phyloP scores from a whole-genome alignment of 75 land plant genomes.

The Isoetes taiwanensis region DNA sequence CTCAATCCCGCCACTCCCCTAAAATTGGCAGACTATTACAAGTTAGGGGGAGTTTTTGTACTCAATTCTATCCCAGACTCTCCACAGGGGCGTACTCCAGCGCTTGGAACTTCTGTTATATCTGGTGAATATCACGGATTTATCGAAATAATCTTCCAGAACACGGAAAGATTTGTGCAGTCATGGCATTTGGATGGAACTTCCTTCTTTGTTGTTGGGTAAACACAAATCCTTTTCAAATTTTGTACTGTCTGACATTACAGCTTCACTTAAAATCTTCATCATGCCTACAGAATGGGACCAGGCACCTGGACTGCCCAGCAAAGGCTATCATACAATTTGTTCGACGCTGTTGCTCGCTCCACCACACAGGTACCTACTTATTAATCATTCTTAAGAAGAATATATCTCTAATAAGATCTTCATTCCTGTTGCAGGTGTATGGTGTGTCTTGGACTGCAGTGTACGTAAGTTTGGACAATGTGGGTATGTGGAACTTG shows the following conservation, averaged over 20 bases:
- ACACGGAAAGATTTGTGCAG: background rate
- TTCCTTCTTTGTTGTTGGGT: background rate
- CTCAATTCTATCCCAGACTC: slow-evolving; percentile 28
- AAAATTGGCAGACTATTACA: slow-evolving; percentile 68
- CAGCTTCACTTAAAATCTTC: too few species aligned
- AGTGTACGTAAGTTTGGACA: slow-evolving; percentile 57
- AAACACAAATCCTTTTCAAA: too few species aligned
- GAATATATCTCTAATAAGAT: too few species aligned
- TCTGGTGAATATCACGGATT: background rate
- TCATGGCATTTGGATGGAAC: background rate
- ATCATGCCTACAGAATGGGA: slow-evolving; percentile 7
- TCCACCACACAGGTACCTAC: slow-evolving; percentile 5
- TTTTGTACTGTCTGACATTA: too few species aligned
- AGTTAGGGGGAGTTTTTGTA: slow-evolving; percentile 45
- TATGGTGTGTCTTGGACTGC: slow-evolving; percentile 71
- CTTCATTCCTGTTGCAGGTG: too few species aligned
- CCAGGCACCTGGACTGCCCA: background rate
- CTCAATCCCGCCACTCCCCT: slow-evolving; percentile 56
- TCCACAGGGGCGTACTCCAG: too few species aligned
- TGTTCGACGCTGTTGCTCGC: background rate
- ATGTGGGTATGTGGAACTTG: slow-evolving; percentile 84
- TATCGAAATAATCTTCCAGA: slow-evolving; percentile 5
- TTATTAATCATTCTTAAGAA: too few species aligned
- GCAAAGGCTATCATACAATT: slow-evolving; percentile 1
- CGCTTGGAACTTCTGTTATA: slow-evolving; percentile 1